These are phyloP conservation scores for Setaria viridis DNA, from an alignment of 202 grass and related monocot species.

Conservation along the genomic window DNA sequence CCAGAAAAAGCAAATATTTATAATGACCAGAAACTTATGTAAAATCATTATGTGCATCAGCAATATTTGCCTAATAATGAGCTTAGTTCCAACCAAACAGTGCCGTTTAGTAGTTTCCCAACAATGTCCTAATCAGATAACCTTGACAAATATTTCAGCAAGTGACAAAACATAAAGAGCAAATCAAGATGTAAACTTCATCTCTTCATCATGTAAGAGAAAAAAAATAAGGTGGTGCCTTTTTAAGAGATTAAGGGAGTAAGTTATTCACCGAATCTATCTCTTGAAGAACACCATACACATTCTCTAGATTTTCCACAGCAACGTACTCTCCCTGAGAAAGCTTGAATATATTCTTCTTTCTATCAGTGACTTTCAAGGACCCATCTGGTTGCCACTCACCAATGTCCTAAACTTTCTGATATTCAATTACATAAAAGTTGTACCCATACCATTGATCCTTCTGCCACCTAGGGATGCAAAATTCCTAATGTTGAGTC, in stretches of 20 bases:
- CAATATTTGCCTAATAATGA: too few relatives aligned
- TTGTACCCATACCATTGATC: too few relatives aligned
- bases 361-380: conserved; percentile 95
- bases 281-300: conserved; percentile 76
- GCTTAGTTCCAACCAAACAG: too few relatives aligned
- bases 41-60: too few relatives aligned
- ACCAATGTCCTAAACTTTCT: too few relatives aligned
- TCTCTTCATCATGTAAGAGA: not conserved
- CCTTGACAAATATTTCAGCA: not conserved
- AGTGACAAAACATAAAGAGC: not conserved
- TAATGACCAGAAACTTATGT: too few relatives aligned
- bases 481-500: too few relatives aligned
- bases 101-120: not conserved
- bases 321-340: conserved; percentile 96
- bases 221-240: not conserved
- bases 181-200: not conserved
- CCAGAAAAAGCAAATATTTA: too few relatives aligned
- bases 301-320: conserved; percentile 91
- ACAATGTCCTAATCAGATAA: not conserved
- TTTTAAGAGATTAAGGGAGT: conserved; percentile 8
- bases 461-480: too few relatives aligned
- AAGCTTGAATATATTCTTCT: conserved; percentile 99
- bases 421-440: too few relatives aligned
- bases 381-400: conserved; percentile 88
- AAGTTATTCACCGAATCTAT: conserved; percentile 70